Percentiles rank a stretch among this genome's conserved stretches.
Evolutionary conservation across 1,139 yeast genomes (phyloP).

Genomic region (Geotrichum histeridarum): DNA sequence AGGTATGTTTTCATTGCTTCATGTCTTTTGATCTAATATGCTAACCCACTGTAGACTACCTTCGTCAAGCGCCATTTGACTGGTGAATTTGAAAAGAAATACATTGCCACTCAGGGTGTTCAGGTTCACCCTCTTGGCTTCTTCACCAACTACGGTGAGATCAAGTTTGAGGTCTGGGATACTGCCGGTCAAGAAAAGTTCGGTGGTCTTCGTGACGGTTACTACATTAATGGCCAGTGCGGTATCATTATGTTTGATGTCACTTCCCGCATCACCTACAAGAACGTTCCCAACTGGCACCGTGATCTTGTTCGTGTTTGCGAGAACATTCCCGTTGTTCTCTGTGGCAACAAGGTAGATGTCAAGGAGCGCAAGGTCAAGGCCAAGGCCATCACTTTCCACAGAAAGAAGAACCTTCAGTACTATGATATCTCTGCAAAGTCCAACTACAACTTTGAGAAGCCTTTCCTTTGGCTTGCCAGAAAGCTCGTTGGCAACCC

Average conservation of each 20-base stretch:
- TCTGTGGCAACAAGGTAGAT: conserved; percentile 99
- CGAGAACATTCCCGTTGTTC: conserved; percentile 98
- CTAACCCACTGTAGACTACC: conserved; percentile 56
- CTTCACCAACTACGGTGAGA: conserved; percentile 98
- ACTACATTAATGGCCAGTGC: conserved; percentile 98
- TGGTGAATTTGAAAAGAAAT: conserved; percentile 98
- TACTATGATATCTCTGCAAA: conserved; percentile 99
- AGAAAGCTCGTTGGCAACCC: conserved; percentile 99
- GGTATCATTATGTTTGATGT: conserved; percentile 99
- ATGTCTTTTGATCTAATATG: not conserved
- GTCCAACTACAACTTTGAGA: conserved; percentile 98
- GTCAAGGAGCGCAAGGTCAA: conserved; percentile 99
- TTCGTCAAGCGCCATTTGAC: conserved; percentile 99
- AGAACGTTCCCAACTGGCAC: conserved; percentile 99
- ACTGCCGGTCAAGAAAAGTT: conserved; percentile 99
- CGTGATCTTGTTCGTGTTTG: conserved; percentile 95
- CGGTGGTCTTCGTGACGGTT: conserved; percentile 99
- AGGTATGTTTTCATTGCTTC: conserved; percentile 42
- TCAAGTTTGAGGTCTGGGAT: conserved; percentile 99
- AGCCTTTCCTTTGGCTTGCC: conserved; percentile 99
- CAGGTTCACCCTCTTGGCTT: conserved; percentile 98
- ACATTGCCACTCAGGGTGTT: conserved; percentile 98
- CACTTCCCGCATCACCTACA: conserved; percentile 97
- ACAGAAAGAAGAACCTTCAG: conserved; percentile 99
- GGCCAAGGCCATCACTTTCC: conserved; percentile 99